phyloP scores from a whole-genome alignment of 257 asterid genomes.

The Plantago elongata region DNA sequence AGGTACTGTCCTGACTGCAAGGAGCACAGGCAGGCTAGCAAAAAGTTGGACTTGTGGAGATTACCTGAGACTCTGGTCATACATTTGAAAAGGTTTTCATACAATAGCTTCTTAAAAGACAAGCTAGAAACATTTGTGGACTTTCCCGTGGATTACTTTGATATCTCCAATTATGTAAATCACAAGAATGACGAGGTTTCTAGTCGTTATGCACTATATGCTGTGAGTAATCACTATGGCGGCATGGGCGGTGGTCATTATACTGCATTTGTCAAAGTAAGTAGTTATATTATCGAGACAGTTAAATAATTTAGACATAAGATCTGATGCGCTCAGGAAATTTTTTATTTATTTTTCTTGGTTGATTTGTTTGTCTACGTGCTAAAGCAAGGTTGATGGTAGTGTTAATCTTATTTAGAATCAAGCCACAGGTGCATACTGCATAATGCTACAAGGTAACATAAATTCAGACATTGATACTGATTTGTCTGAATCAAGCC shows the following conservation, averaged over 20 bases:
- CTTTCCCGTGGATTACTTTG: conserved; percentile 58
- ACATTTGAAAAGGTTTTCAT: conserved; percentile 75
- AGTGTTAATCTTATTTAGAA: too few species aligned
- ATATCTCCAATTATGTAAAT: conserved; percentile 48
- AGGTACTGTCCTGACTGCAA: conserved; percentile 77
- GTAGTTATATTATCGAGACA: conserved; percentile 24
- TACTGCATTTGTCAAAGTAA: conserved; percentile 68
- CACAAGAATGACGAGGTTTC: conserved; percentile 28
- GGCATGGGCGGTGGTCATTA: conserved; percentile 69
- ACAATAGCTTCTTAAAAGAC: conserved; percentile 37
- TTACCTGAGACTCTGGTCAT: conserved; percentile 67
- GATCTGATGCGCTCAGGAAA: neutral
- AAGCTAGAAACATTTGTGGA: conserved; percentile 69
- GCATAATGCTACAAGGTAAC: too few species aligned
- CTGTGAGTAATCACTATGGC: conserved; percentile 72
- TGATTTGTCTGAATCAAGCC: too few species aligned
- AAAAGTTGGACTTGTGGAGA: conserved; percentile 80
- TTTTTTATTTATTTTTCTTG: neutral
- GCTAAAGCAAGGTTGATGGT: too few species aligned
- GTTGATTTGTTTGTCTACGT: too few species aligned
- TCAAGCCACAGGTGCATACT: too few species aligned
- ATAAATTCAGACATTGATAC: too few species aligned
- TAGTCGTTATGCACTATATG: conserved; percentile 51
- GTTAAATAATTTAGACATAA: conserved; percentile 1
- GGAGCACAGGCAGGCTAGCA: conserved; percentile 61